Base-by-base conservation (phyloP, 1,284 basidiomycete species). In the Pholiota adiposa region DNA sequence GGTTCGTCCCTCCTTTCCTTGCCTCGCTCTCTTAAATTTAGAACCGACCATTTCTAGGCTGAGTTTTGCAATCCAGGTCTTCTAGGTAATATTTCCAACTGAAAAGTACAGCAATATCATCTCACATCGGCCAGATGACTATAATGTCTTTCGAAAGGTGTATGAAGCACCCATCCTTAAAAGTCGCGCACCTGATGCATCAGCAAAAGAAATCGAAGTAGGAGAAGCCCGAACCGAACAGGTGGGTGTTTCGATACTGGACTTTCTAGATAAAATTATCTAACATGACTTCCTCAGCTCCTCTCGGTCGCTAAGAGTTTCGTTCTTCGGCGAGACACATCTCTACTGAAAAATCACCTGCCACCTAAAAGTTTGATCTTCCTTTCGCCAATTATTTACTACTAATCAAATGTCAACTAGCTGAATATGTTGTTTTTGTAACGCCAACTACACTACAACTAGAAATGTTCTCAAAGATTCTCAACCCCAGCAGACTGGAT, bases 31-130 rank as follows among this genome's bases (percentile, higher is more conserved):
- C 6, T 51, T 50, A 36, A 12, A n/a, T 7, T 54, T 31, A 44
- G 23, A 55, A 34, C 41, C 23, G 34, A 44, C 16, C 56, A 51
- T 36, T 6, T 14, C 8, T 29, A 94, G 92, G 87, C 93, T 46
- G 90, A 98, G 63, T 99, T 98, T 72, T 94, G 94, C 70, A 97
- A 96, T 72, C 96, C 96, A 18, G 92, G 92, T 19, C 73, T 97
- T 16, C 83, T 98, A 33, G 93, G 90, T 90, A 67, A 29, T 27
- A 36, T 2, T 12, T 19, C 23, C 46, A 38, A 50, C 19, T 14
- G 25, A 12, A 9, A 34, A 23, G 44, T 14, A 21, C 5, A 31
- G 3, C 2, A 7, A n/a, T n/a, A 14, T 8, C 41, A 49, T 36
- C 19, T 58, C 14, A 59, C 21, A 16, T 14, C 16, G 43, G 12